These are phyloP conservation scores for Metschnikowia noctiluminum DNA, from an alignment of 805 yeast species.

Conservation along the genomic window DNA sequence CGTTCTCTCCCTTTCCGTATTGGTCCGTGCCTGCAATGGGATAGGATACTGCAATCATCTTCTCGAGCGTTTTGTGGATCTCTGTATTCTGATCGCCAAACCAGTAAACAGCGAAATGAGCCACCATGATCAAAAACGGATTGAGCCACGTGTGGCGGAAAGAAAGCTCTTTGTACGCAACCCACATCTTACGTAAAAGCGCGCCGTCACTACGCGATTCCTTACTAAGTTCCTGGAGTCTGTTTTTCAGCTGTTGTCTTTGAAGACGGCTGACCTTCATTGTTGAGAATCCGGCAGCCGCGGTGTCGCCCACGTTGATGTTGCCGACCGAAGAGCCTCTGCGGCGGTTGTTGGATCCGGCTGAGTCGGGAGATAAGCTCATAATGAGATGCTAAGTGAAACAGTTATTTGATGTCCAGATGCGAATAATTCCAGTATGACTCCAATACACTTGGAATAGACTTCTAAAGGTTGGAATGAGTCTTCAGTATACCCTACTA, in stretches of 20 bases:
- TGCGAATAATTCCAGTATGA: too few relatives aligned
- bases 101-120: conserved; percentile 43
- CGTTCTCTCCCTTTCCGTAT: conserved; percentile 87
- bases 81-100: conserved; percentile 55
- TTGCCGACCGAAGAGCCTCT: conserved; percentile 73
- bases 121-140: conserved; percentile 50
- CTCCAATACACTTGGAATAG: too few relatives aligned
- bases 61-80: conserved; percentile 54
- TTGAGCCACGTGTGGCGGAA: conserved; percentile 68
- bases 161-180: conserved; percentile 57
- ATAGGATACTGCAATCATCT: conserved; percentile 65
- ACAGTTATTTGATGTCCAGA: too few relatives aligned
- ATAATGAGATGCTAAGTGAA: background rate
- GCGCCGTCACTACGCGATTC: conserved; percentile 45
- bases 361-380: conserved; percentile 11
- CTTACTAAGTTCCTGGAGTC: conserved; percentile 29
- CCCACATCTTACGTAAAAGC: conserved; percentile 51
- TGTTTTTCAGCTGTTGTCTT: conserved; percentile 31
- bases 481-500: too few relatives aligned
- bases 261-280: conserved; percentile 48
- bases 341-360: conserved; percentile 24
- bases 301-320: conserved; percentile 69
- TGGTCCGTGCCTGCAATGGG: conserved; percentile 56
- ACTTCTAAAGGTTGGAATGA: too few relatives aligned
- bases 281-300: conserved; percentile 65